Conservation (phyloP, 306 rosid species). For the Castanea crenata region DNA sequence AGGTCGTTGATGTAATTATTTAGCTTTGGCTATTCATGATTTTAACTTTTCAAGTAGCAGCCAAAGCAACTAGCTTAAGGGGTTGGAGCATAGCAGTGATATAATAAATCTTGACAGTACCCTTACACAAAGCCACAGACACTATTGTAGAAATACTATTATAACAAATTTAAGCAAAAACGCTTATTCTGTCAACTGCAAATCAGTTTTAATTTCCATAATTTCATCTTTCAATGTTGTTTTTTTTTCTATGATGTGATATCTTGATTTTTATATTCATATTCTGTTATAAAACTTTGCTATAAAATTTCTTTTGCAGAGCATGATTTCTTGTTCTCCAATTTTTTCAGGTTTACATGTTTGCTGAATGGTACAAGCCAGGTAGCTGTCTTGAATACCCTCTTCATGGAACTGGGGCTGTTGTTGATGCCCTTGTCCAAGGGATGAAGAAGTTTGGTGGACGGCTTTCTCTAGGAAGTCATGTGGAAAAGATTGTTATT, state of each 20-base stretch:
- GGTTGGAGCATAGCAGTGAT: not conserved
- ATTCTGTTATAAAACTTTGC: not conserved
- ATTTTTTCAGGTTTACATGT: conserved; percentile 74
- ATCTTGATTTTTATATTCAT: not conserved
- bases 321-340: conserved; percentile 3
- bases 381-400: conserved; percentile 93
- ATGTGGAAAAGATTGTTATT: conserved; percentile 67
- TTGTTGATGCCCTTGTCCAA: conserved; percentile 80
- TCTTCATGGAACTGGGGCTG: conserved; percentile 68
- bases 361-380: conserved; percentile 97
- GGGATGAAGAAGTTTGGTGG: conserved; percentile 87
- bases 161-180: not conserved
- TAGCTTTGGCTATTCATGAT: not conserved
- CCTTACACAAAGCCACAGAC: not conserved
- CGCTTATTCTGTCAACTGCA: not conserved
- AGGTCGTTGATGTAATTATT: not conserved
- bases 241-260: not conserved
- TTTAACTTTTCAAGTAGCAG: not conserved
- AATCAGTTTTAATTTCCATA: not conserved
- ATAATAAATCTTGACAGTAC: not conserved
- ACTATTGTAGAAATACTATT: not conserved
- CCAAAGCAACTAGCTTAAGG: not conserved
- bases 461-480: conserved; percentile 70
- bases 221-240: conserved; percentile 1
- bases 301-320: not conserved